phyloP scores from a whole-genome alignment of 2,329 filamentous ascomycete species.

The Pseudogymnoascus sp. region DNA sequence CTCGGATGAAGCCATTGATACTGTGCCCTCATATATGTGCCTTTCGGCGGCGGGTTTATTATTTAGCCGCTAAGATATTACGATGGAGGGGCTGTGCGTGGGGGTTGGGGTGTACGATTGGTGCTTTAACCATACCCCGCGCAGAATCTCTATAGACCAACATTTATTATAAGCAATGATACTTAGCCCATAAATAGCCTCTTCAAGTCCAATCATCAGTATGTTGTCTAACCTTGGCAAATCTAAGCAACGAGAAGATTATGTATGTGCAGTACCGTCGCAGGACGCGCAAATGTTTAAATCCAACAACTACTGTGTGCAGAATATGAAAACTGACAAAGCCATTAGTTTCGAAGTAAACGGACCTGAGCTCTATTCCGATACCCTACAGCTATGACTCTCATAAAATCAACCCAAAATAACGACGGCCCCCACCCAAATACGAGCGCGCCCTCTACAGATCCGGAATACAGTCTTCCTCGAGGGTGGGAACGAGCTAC shows the following conservation, averaged over 20 bases:
- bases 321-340: not conserved
- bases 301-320: not conserved
- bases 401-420: not conserved
- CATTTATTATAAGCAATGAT: not conserved
- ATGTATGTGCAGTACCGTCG: not conserved
- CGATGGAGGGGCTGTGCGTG: not conserved
- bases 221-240: not conserved
- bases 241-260: not conserved
- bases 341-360: not conserved
- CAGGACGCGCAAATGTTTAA: not conserved
- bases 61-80: not conserved
- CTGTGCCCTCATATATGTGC: not conserved
- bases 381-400: not conserved
- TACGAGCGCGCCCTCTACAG: not conserved
- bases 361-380: not conserved
- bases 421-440: not conserved
- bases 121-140: conserved; percentile 7
- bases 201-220: conserved; percentile 3
- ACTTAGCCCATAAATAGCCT: conserved; percentile 9
- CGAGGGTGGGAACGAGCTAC: conserved; percentile 89
- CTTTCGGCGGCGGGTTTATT: conserved; percentile 3
- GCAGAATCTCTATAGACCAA: not conserved
- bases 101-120: not conserved
- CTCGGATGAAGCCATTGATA: conserved; percentile 6
- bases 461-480: conserved; percentile 61